Evolutionary conservation across 805 yeast genomes (phyloP), one percentile per base, ranked within the genome.

Genomic region (Pichia gijzeniarum): DNA sequence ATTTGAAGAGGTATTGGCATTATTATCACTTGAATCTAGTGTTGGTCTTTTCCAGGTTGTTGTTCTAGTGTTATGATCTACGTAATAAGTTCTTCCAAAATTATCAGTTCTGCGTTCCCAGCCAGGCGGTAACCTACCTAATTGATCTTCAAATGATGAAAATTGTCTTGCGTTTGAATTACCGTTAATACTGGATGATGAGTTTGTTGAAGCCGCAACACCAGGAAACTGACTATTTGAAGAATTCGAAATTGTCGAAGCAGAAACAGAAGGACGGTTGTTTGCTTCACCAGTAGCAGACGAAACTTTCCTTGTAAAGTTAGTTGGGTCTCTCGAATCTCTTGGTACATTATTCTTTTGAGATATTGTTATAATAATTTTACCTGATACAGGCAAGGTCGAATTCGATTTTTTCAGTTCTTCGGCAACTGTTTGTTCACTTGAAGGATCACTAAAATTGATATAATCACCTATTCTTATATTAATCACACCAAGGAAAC

Each of bases 21-120:
- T 44, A 33, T 63, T 62, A 13, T 88, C 96, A 35, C 80, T 72
- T 59, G 85, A 87, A 44, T 84, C 91, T 53, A 81, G 63, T 3
- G 93, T 81, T 27, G 99, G 99, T 57, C 99, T 78, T 58, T 85
- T 89, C 99, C 99, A 93, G n/a, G 99, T 91, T 8, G 99, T 93
- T 8, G 96, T 86, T 68, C 97, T 81, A 18, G 96, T 86, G 65
- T 91, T 89, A 69, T 93, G 99, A 68, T 93, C 99, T 32, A 93
- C 99, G 62, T 91, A 93, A 67, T 93, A 93, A 1, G 98, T 91
- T 61, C 99, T 79, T 25, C 99, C 99, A 59, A 89, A 86, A 64
- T 89, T 88, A 65, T 93, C 99, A 1, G 98, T 90, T 68, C 99
- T 79, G 57, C 99, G 81, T 67, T 93, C 99, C 98, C 99, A 93